Percentiles rank a stretch among this genome's conserved stretches.
These are phyloP conservation scores for Lactarius hengduanensis DNA, from an alignment of 768 basidiomycete species.

Conservation along the genomic window DNA sequence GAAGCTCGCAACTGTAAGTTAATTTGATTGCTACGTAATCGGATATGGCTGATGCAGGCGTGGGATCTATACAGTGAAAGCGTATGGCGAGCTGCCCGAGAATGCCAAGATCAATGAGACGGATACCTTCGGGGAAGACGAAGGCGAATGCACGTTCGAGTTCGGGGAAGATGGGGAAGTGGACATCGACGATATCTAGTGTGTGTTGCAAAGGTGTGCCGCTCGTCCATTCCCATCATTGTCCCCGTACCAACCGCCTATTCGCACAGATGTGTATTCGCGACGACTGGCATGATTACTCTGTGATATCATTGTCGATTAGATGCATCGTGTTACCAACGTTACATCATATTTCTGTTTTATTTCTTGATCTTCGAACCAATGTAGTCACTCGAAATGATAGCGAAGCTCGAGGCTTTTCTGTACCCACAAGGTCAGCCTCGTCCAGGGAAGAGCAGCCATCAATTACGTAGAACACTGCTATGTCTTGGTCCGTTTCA, in stretches of 20 bases:
- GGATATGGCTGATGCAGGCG: conserved; percentile 3
- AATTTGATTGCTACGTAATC: background rate
- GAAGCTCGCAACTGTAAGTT: conserved; percentile 78
- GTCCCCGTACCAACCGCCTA: background rate
- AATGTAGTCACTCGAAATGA: conserved; percentile 5
- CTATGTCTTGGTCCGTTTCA: background rate
- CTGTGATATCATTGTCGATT: conserved; percentile 27
- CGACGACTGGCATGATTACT: conserved; percentile 22
- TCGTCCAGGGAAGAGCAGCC: background rate
- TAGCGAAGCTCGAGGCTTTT: background rate
- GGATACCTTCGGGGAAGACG: conserved; percentile 88
- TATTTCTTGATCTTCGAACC: background rate
- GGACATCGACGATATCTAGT: conserved; percentile 86
- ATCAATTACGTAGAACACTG: background rate
- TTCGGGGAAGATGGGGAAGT: conserved; percentile 87
- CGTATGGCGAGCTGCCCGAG: conserved; percentile 96
- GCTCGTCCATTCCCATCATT: background rate
- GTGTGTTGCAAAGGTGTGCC: conserved; percentile 29
- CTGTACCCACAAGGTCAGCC: background rate
- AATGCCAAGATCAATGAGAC: conserved; percentile 98
- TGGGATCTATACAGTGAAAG: conserved; percentile 65
- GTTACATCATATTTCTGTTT: conserved; percentile 9
- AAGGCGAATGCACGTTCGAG: conserved; percentile 86
- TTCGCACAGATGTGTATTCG: conserved; percentile 22
- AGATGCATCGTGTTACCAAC: conserved; percentile 23